phyloP scores from a whole-genome alignment of 2,329 filamentous ascomycete species.

The Colletotrichum simmondsii region DNA sequence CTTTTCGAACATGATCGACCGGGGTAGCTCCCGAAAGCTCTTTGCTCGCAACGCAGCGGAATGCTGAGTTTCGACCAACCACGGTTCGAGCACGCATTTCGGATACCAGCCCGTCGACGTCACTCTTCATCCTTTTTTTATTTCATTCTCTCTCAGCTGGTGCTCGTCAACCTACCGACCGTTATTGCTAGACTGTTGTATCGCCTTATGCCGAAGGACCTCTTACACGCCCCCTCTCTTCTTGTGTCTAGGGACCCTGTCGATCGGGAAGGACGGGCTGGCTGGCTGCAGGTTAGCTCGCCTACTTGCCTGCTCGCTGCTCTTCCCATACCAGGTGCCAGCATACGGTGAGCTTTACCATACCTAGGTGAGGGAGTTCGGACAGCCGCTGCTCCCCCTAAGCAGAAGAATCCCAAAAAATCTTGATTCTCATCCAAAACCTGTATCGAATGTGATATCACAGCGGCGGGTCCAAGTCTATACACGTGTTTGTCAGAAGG shows the following conservation, averaged over 20 bases:
- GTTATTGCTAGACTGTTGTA: neutral
- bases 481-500: neutral
- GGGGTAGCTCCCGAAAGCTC: conserved; percentile 1
- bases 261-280: neutral
- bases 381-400: neutral
- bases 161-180: too few species aligned
- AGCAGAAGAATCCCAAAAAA: neutral
- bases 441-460: conserved; percentile 33
- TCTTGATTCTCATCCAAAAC: conserved; percentile 1
- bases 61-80: neutral
- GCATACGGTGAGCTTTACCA: too few species aligned
- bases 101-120: neutral
- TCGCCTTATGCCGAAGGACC: neutral
- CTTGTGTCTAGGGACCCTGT: conserved; percentile 6
- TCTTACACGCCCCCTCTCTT: neutral
- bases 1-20: neutral
- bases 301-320: too few species aligned
- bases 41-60: neutral
- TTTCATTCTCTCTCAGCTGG: neutral
- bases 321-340: too few species aligned
- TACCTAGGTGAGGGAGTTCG: conserved; percentile 2
- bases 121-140: neutral
- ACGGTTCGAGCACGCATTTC: neutral
- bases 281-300: neutral
- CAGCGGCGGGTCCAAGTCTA: conserved; percentile 15